Conservation (phyloP, 257 asterid species). For the Solanum chiquidenum region DNA sequence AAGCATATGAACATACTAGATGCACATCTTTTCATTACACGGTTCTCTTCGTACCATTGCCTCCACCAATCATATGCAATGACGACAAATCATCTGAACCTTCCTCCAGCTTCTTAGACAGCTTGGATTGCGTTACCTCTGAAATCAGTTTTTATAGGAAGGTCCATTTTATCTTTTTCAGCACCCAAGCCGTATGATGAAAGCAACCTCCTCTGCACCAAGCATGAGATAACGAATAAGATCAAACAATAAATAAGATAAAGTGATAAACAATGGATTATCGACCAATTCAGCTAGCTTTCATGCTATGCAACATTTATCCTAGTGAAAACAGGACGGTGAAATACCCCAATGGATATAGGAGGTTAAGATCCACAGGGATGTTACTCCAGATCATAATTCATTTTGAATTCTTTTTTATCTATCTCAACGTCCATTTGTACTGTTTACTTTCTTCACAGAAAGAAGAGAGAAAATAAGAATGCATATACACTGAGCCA, state of each 20-base stretch:
- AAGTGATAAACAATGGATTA: not conserved
- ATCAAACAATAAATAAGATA: not conserved
- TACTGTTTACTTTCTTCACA: not conserved
- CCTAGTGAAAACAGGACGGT: not conserved
- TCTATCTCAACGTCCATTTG: not conserved
- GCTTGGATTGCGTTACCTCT: constrained; percentile 9
- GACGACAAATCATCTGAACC: not conserved
- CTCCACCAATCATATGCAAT: not conserved
- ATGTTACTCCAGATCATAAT: not conserved
- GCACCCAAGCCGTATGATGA: constrained; percentile 19
- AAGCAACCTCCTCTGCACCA: constrained; percentile 49
- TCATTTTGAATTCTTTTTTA: not conserved
- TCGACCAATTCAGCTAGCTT: not conserved
- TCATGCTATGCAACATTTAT: not conserved
- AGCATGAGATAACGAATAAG: constrained; percentile 1
- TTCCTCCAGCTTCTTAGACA: not conserved
- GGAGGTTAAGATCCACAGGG: not conserved
- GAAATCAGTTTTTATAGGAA: not conserved
- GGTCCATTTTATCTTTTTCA: constrained; percentile 4
- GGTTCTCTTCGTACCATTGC: not conserved
- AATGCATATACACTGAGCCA: not conserved
- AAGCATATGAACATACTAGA: not conserved
- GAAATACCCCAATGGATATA: not conserved
- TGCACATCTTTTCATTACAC: not conserved
- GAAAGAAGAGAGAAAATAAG: not conserved